phyloP scores from a whole-genome alignment of 495 filamentous ascomycete species.

The Hyaloscypha bicolor region DNA sequence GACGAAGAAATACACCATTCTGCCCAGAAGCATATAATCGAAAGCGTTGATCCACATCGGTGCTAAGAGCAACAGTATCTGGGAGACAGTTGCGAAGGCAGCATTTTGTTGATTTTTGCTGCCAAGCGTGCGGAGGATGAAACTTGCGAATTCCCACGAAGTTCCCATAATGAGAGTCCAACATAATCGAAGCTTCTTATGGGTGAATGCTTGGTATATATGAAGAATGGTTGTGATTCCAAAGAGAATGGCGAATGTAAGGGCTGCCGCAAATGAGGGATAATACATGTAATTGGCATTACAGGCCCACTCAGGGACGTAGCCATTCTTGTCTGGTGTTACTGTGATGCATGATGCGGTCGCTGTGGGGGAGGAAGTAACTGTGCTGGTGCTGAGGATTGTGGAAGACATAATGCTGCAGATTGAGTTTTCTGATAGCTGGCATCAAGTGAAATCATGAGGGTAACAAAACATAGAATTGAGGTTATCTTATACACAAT shows the following conservation, averaged over 20 bases:
- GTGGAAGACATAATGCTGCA: constrained; percentile 25
- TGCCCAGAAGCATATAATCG: constrained; percentile 68
- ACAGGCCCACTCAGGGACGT: constrained; percentile 43
- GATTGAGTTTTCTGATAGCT: neutral
- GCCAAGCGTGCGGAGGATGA: constrained; percentile 39
- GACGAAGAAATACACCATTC: constrained; percentile 63
- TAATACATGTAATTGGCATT: constrained; percentile 45
- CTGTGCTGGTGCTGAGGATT: constrained; percentile 5
- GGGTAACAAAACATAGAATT: neutral
- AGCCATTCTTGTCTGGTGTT: constrained; percentile 43
- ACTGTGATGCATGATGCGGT: constrained; percentile 28
- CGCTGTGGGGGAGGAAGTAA: constrained; percentile 21
- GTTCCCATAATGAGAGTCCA: constrained; percentile 58
- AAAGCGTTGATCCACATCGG: constrained; percentile 65
- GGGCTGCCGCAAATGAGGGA: constrained; percentile 39
- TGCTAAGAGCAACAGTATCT: constrained; percentile 47
- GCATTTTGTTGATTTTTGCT: constrained; percentile 43
- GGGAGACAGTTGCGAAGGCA: constrained; percentile 30
- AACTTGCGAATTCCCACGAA: constrained; percentile 42
- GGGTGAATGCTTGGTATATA: constrained; percentile 38
- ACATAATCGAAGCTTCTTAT: constrained; percentile 46
- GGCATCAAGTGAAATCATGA: neutral
- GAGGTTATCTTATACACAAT: neutral
- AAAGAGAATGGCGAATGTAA: constrained; percentile 42
- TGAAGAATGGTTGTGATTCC: constrained; percentile 37